Evolutionary conservation across 2,329 filamentous ascomycete genomes (phyloP), one percentile per base, ranked within the genome.

Genomic region (Balansia obtecta): DNA sequence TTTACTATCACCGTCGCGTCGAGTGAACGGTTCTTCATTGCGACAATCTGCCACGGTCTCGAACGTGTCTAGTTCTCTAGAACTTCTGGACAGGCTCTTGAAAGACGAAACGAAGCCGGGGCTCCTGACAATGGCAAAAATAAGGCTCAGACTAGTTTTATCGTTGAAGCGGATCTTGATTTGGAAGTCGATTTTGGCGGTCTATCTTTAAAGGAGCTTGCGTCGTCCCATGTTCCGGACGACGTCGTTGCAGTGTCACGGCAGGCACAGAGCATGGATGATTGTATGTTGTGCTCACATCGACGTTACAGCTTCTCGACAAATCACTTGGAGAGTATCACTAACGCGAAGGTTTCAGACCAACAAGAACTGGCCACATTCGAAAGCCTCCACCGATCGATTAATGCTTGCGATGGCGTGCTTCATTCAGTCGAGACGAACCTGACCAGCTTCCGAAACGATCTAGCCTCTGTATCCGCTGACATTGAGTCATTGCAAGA

Each of bases 401-500:
- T 98, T 60, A 68, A 75, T 63, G 86, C 88, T 47, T 98, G 91
- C 69, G 93, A 98, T 67, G 86, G 95, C 63, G 88, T 97, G 47
- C 77, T 97, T 44, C 86, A 83, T 66, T 95, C 90, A 0, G 93
- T 98, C 50, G 91, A 98, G 69, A 83, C 80, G 33, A 97, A 96
- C 64, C 75, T 98, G 49, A 86, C 86, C 38, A 91, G 84, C 65
- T 98, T 98, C 63, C 89, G 94, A 63, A 86, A 89, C 53, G 94
- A 98, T 65, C 79, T 98, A 11, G 91, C 88, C 9, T 80, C 82
- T 13, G 93, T 98, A 12, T 96, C 93, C 1, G 85, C 89, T 7
- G 93, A 98, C 64, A 98, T 98, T 48, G 93, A 98, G 68, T 89
- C 83, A 2, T 71, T 98, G 40, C 93, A 98, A 68, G 83, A 85